Percentiles rank a stretch among this genome's conserved stretches.
Conservation (phyloP, 2,329 filamentous ascomycete genomes). For the Arthrobotrys pseudoclavata region DNA sequence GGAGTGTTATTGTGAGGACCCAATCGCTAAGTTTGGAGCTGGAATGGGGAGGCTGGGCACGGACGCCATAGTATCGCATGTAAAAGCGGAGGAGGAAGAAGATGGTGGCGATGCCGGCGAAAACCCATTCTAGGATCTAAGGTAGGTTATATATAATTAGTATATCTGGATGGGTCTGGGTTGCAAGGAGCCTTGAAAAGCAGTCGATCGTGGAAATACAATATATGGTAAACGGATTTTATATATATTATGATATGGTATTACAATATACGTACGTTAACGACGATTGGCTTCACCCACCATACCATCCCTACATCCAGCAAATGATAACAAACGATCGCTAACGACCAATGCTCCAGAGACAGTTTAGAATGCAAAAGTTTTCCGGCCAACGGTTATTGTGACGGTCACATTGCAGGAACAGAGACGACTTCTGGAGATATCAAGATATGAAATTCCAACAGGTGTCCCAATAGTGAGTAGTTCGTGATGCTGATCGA, state of each 20-base stretch:
- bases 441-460: background rate
- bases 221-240: background rate
- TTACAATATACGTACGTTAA: slow-evolving; percentile 17
- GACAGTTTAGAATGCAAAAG: background rate
- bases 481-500: background rate
- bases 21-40: slow-evolving; percentile 32
- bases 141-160: too few relatives aligned
- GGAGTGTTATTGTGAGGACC: slow-evolving; percentile 32
- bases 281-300: slow-evolving; percentile 31
- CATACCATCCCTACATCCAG: slow-evolving; percentile 27
- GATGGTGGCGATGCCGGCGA: slow-evolving; percentile 26
- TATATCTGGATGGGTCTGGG: background rate
- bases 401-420: slow-evolving; percentile 12
- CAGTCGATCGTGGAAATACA: background rate
- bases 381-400: background rate
- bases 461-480: background rate
- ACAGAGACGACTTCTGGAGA: background rate
- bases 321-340: background rate
- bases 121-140: slow-evolving; percentile 45
- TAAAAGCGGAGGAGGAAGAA: slow-evolving; percentile 38
- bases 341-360: background rate
- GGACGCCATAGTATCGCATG: slow-evolving; percentile 20
- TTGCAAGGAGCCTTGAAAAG: background rate
- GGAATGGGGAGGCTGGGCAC: background rate
- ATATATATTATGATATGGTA: background rate